Conservation (phyloP, 306 rosid genomes). For the Cucurbita maxima region DNA sequence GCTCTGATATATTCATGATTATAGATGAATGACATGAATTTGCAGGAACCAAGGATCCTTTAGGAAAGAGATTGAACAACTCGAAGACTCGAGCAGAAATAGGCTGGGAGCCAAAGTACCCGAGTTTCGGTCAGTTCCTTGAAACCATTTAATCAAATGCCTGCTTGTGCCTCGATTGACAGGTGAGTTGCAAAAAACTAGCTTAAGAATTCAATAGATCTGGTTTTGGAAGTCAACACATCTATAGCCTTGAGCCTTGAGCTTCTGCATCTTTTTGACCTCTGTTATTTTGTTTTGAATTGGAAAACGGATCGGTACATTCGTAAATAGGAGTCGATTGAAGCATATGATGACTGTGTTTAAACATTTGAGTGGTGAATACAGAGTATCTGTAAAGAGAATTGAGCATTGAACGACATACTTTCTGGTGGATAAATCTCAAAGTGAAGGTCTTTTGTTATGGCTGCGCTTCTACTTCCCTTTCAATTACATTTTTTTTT, state of each 20-base stretch:
- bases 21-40: background rate
- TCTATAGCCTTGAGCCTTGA: background rate
- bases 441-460: background rate
- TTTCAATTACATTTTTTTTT: too few species aligned
- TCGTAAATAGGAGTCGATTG: background rate
- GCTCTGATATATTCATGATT: background rate
- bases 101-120: constrained; percentile 93
- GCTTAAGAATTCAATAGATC: background rate
- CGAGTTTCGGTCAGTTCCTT: constrained; percentile 57
- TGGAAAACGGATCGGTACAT: background rate
- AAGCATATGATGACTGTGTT: background rate
- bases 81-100: constrained; percentile 53
- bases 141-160: constrained; percentile 28
- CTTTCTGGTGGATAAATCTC: background rate
- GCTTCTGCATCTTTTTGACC: background rate
- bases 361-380: background rate
- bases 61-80: constrained; percentile 87
- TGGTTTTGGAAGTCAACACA: background rate
- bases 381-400: background rate
- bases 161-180: background rate
- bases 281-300: background rate
- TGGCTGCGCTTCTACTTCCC: background rate
- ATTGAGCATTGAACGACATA: background rate
- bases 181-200: background rate
- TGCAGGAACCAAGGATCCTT: constrained; percentile 63